Base-by-base conservation (phyloP, 805 yeast genomes). In the Candida piceae region DNA sequence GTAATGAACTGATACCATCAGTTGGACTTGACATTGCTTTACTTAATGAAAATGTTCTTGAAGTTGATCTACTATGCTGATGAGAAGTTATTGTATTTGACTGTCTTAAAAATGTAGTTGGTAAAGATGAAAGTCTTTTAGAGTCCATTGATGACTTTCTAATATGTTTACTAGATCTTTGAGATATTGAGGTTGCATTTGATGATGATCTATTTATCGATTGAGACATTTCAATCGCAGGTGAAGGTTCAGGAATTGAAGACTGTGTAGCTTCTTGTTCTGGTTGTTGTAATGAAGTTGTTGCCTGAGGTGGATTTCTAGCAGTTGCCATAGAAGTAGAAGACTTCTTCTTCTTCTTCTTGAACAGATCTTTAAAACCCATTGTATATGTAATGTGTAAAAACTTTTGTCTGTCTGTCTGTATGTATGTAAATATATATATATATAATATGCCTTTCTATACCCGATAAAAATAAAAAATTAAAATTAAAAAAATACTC, bases 1-100 rank as follows among this genome's bases (percentile, higher is more conserved):
- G 84, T 13, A 67, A 53, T 57, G 43, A 34, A 4, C 46, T 24
- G 28, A 43, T 38, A 4, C 36, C 42, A 8, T 53, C 48, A 6
- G 44, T 7, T 2, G 49, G 39, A 5, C 46, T 40, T 7, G 49
- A 28, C 19, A 42, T 17, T 5, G 45, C 35, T 28, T 40, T 42
- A 18, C 46, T 36, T 27, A 50, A 24, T 17, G 53, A 46, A 15
- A 44, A 39, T 15, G 50, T 35, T 21, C 43, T 39, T n/a, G 53
- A 40, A 15, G 35, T 33, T 2, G 52, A 39, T 12, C 36, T 29
- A 25, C 31, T 26, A 19, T 44, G 36, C 18, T 36, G 36, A 22
- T 44, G 38, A n/a, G 49, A 41, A 6, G 42, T 34, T n/a, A 38
- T 32, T 5, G 45, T 45, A 32, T 39, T 40, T 13, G 57, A 45